These are phyloP conservation scores for Papiliotrema flavescens DNA, from an alignment of 1,284 basidiomycete species.

Conservation along the genomic window DNA sequence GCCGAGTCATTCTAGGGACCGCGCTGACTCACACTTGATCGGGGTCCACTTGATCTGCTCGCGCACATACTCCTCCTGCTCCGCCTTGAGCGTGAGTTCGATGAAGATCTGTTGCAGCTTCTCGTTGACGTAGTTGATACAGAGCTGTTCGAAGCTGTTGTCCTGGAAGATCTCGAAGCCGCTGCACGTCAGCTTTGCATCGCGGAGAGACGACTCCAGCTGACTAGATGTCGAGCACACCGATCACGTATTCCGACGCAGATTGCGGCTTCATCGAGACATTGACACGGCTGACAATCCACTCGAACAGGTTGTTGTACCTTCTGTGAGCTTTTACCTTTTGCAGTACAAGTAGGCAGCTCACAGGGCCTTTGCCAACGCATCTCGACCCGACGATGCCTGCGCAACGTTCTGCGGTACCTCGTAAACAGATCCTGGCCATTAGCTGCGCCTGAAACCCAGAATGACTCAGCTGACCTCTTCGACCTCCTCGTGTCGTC, in stretches of 20 bases:
- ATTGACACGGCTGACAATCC: slow-evolving; percentile 97
- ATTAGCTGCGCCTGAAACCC: slow-evolving; percentile 6
- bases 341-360: slow-evolving; percentile 3
- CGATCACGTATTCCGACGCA: slow-evolving; percentile 78
- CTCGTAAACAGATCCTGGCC: slow-evolving; percentile 76
- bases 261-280: slow-evolving; percentile 87
- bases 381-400: slow-evolving; percentile 82
- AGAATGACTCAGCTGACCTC: slow-evolving; percentile 56
- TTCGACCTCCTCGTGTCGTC: slow-evolving; percentile 82
- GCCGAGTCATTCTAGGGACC: neutral
- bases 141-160: slow-evolving; percentile 98
- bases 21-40: slow-evolving; percentile 65
- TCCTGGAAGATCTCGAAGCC: slow-evolving; percentile 97
- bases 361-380: slow-evolving; percentile 82
- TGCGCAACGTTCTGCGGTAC: slow-evolving; percentile 94
- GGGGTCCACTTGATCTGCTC: slow-evolving; percentile 99
- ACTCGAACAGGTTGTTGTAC: slow-evolving; percentile 98
- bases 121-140: slow-evolving; percentile 99
- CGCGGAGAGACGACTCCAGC: slow-evolving; percentile 13
- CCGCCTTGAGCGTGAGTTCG: slow-evolving; percentile 95
- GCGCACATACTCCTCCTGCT: slow-evolving; percentile 97
- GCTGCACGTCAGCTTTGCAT: slow-evolving; percentile 27
- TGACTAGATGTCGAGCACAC: slow-evolving; percentile 90
- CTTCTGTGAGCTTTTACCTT: slow-evolving; percentile 8
- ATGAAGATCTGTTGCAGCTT: slow-evolving; percentile 99